These are phyloP conservation scores for Diutina ranongensis DNA, from an alignment of 1,139 yeast species.

Conservation along the genomic window DNA sequence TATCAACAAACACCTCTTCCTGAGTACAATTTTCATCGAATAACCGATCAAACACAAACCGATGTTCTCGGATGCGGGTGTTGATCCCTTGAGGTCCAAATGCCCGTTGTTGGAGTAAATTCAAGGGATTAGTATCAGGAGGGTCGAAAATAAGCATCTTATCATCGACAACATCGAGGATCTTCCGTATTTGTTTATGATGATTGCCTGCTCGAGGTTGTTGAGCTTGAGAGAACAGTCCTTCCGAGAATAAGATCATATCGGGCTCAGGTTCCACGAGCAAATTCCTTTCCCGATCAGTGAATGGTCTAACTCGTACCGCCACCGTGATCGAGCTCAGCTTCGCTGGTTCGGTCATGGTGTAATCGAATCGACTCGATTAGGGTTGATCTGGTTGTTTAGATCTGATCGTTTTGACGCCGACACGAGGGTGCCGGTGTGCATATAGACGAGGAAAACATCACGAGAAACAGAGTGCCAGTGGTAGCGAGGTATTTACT, in stretches of 20 bases:
- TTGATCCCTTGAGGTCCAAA: background rate
- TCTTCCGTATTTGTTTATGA: conserved; percentile 46
- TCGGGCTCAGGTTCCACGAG: conserved; percentile 26
- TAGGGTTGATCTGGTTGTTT: too few relatives aligned
- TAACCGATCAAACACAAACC: conserved; percentile 72
- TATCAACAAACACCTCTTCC: conserved; percentile 50
- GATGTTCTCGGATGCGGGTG: conserved; percentile 40
- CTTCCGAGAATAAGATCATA: conserved; percentile 44
- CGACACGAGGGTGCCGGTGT: too few relatives aligned
- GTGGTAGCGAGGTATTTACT: too few relatives aligned
- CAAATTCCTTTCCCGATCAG: conserved; percentile 40
- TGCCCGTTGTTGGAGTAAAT: conserved; percentile 23
- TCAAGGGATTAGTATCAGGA: conserved; percentile 59
- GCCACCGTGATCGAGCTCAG: conserved; percentile 71
- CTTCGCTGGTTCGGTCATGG: conserved; percentile 10
- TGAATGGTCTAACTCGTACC: conserved; percentile 80
- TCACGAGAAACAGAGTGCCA: too few relatives aligned
- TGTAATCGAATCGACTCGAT: too few relatives aligned
- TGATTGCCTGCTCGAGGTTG: background rate
- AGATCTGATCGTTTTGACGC: too few relatives aligned
- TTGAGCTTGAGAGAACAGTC: conserved; percentile 20
- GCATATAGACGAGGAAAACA: too few relatives aligned
- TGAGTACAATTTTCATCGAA: conserved; percentile 61
- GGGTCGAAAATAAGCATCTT: conserved; percentile 88
- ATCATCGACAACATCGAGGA: conserved; percentile 78